Base-by-base conservation (phyloP, 768 basidiomycete genomes). In the Chalciporus pseudorubinellus region DNA sequence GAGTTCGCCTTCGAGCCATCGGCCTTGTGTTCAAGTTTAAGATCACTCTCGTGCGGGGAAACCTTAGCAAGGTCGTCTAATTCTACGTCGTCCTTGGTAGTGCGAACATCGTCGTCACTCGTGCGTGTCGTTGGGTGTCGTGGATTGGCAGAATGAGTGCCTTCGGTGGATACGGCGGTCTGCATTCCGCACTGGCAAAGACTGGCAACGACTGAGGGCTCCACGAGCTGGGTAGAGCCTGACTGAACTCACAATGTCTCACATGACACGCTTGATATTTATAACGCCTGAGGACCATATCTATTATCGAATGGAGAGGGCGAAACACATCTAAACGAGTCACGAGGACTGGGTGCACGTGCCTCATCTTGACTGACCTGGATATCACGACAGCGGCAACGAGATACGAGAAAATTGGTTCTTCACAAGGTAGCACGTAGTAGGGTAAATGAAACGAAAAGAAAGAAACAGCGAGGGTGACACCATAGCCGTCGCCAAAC, bases 141-240 rank as follows among this genome's bases (percentile, higher is more conserved):
- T 28, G 55, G 29, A 43, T 54, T 55, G 18, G 50, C 28, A 12
- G 34, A n/a, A 4, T 14, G 12, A n/a, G 36, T 12, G 2, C 41
- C 9, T 34, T 62, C 53, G 18, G 24, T 13, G 9, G 50, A 52
- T 19, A 51, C 3, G 6, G 38, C 43, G 33, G 48, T 24, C 29
- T 65, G 51, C 63, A 64, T 64, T 34, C 1, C n/a, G n/a, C n/a
- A n/a, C 39, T 55, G 9, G 41, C n/a, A n/a, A n/a, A n/a, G n/a
- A n/a, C n/a, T n/a, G n/a, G n/a, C n/a, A n/a, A n/a, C n/a, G n/a
- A n/a, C n/a, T n/a, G n/a, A n/a, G n/a, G n/a, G n/a, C n/a, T n/a
- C n/a, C n/a, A n/a, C n/a, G n/a, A n/a, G n/a, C n/a, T n/a, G n/a
- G n/a, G n/a, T n/a, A n/a, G n/a, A n/a, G n/a, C n/a, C n/a, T n/a